Evolutionary conservation across 139 green algal genomes (phyloP), one percentile per base, ranked within the genome.

Genomic region (Asterochloris sp.): DNA sequence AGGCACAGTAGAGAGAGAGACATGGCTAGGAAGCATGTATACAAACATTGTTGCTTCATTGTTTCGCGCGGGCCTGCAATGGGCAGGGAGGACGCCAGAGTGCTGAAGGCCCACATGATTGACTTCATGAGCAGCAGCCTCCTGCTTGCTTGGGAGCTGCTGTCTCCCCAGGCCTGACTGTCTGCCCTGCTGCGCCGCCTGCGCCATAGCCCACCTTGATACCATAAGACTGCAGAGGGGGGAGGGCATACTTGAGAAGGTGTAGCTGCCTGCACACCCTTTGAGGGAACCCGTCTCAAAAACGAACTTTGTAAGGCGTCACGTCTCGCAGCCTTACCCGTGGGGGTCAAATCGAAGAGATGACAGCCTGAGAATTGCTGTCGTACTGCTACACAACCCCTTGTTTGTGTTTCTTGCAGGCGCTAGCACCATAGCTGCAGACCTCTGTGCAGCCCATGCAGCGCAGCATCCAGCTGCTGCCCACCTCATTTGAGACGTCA

Each of bases 201-300:
- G 94, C 93, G 0, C 94, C 94, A 73, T 98, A 98, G 13, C 96
- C 96, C 6, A 98, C 93, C 89, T 99, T 99, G 91, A 99, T 98
- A 74, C 96, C 96, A 83, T 97, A 98, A 0, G 90, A 93, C 93
- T 96, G 89, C 83, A 85, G 24, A 69, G 62, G n/a, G 75, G n/a
- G 62, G 0, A 54, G 14, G 19, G 10, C 68, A 60, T 1, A 69
- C 62, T 54, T n/a, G 17, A 81, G 62, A 26, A 21, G 17, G 66
- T 71, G 66, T 71, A 26, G 66, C 17, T 71, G 17, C 29, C 14
- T 63, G 38, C 71, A 80, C 28, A 47, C 0, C 47, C 62, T 19
- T 63, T 21, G 14, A 21, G 14, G 15, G 8, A 24, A 64, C 74
- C 29, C 1, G 8, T 76, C 23, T 54, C 38, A 6, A 54, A 54